phyloP scores from a whole-genome alignment of 2,329 filamentous ascomycete genomes.

The Cercospora berteroae region DNA sequence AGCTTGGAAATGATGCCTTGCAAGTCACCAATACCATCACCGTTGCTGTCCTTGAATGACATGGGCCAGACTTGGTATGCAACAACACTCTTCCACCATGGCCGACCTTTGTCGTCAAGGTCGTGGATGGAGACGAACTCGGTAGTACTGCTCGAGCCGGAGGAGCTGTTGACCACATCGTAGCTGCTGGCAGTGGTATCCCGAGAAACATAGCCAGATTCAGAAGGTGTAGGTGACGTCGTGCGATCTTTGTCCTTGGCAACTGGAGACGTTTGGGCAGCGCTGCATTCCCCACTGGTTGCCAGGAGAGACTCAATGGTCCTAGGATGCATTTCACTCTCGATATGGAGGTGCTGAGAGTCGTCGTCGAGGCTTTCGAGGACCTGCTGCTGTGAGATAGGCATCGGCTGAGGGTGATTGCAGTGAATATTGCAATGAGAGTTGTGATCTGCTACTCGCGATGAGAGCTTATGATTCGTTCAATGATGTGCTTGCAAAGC shows the following conservation, averaged over 20 bases:
- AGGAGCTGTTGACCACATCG: neutral
- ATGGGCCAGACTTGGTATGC: conserved; percentile 50
- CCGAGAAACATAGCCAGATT: neutral
- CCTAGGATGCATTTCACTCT: neutral
- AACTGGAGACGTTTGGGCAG: neutral
- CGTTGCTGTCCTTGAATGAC: conserved; percentile 53
- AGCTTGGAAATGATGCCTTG: conserved; percentile 63
- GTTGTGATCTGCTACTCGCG: too few species aligned
- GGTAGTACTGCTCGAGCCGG: neutral
- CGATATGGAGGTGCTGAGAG: neutral
- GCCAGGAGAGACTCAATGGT: neutral
- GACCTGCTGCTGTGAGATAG: neutral
- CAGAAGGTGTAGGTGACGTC: neutral
- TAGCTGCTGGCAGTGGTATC: neutral
- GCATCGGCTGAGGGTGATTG: neutral
- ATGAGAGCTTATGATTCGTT: neutral
- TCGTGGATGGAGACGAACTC: neutral
- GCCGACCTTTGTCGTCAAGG: conserved; percentile 18
- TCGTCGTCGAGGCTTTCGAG: neutral
- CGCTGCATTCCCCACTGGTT: neutral
- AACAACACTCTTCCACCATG: conserved; percentile 49
- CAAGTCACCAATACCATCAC: conserved; percentile 60
- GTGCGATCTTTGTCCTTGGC: neutral
- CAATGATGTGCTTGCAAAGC: neutral
- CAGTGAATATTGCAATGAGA: too few species aligned